Evolutionary conservation across 257 asterid genomes (phyloP).

Genomic region (Solanum chmielewskii): DNA sequence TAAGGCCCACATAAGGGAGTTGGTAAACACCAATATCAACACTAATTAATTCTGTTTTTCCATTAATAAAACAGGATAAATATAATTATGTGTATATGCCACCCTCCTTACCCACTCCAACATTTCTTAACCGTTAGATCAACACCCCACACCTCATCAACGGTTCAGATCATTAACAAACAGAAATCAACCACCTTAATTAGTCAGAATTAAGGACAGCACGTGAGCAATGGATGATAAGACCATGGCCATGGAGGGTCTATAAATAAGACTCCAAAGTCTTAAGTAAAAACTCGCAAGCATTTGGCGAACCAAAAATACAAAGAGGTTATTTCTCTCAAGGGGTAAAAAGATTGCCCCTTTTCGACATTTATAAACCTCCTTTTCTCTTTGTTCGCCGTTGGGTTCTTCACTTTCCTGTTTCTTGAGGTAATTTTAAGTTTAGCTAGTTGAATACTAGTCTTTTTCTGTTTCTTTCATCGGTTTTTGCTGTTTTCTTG

Average conservation of each 20-base stretch:
- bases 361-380: neutral
- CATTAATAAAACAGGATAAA: neutral
- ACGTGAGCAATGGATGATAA: neutral
- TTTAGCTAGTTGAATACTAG: neutral
- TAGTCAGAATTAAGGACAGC: neutral
- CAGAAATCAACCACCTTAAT: neutral
- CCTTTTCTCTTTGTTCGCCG: neutral
- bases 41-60: neutral
- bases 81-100: neutral
- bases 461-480: neutral
- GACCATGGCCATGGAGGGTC: neutral
- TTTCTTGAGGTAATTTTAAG: neutral
- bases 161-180: neutral
- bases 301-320: conserved; percentile 6
- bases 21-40: neutral
- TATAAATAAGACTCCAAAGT: conserved; percentile 12
- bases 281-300: conserved; percentile 2
- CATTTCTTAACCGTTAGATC: neutral
- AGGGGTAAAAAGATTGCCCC: neutral
- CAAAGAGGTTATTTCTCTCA: neutral
- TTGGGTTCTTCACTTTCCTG: neutral
- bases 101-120: neutral
- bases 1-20: neutral
- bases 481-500: neutral
- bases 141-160: neutral